phyloP scores from a whole-genome alignment of 129 eudicot genomes.

The Sambucus nigra region DNA sequence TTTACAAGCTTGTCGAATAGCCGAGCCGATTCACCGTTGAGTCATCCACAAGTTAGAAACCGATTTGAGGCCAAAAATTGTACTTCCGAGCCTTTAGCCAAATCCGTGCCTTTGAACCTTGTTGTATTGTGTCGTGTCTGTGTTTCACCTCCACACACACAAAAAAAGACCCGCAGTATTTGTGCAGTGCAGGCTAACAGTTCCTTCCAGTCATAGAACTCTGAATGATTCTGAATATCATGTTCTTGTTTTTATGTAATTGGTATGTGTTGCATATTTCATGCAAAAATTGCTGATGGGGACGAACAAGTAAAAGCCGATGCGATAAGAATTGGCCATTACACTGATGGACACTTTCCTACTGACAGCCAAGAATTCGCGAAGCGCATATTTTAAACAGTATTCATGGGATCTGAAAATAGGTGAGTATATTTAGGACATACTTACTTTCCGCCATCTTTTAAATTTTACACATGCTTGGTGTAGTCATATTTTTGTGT shows the following conservation, averaged over 20 bases:
- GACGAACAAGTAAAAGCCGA: constrained; percentile 82
- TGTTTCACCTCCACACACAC: too few relatives aligned
- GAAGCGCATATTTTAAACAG: constrained; percentile 82
- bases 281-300: constrained; percentile 64
- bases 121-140: too few relatives aligned
- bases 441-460: background rate
- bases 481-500: background rate
- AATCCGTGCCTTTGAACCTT: too few relatives aligned
- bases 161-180: too few relatives aligned
- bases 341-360: constrained; percentile 69
- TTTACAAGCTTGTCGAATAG: too few relatives aligned
- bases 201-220: too few relatives aligned
- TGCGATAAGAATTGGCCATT: constrained; percentile 83
- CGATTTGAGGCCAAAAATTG: too few relatives aligned
- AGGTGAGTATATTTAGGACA: constrained; percentile 30
- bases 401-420: constrained; percentile 93
- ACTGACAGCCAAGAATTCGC: constrained; percentile 89
- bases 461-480: background rate
- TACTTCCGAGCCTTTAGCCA: too few relatives aligned
- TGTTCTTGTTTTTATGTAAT: background rate
- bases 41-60: too few relatives aligned
- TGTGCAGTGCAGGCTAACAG: too few relatives aligned
- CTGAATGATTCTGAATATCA: too few relatives aligned
- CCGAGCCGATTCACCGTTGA: too few relatives aligned
- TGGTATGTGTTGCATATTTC: background rate